phyloP scores from a whole-genome alignment of 331 rosid genomes.

The Stylosanthes scabra region DNA sequence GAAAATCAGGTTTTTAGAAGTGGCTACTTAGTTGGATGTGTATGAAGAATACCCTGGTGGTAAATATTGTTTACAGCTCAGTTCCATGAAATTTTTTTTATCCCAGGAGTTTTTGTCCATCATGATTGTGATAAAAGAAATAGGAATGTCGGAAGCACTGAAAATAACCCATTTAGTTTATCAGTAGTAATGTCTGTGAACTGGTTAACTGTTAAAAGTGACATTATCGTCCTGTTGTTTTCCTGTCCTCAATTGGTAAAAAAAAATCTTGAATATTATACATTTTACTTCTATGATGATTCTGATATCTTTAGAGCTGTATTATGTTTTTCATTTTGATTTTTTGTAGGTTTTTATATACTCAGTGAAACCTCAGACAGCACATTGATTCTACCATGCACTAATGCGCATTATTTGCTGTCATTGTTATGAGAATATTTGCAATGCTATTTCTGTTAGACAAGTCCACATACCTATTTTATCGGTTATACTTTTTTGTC shows the following conservation, averaged over 20 bases:
- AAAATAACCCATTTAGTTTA: slow-evolving; percentile 8
- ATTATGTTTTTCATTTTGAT: background rate
- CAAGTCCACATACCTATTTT: background rate
- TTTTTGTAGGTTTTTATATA: no score
- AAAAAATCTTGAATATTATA: background rate
- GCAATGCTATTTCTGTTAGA: slow-evolving; percentile 21
- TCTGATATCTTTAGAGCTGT: background rate
- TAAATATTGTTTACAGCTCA: background rate
- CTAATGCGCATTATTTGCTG: background rate
- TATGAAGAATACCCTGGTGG: background rate
- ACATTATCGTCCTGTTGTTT: background rate
- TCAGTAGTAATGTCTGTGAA: background rate
- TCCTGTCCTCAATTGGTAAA: background rate
- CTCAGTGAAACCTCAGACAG: background rate
- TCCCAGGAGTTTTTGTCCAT: slow-evolving; percentile 7
- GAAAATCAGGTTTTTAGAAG: background rate
- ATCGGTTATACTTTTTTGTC: background rate
- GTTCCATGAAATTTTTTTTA: background rate
- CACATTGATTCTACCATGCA: background rate
- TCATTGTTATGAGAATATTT: background rate
- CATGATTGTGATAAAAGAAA: background rate
- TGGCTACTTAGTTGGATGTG: background rate
- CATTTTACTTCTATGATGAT: slow-evolving; percentile 1
- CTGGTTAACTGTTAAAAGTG: slow-evolving; percentile 2
- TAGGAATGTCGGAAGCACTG: background rate